These are phyloP conservation scores for Alternaria consortialis DNA, from an alignment of 2,329 filamentous ascomycete species.

Conservation along the genomic window DNA sequence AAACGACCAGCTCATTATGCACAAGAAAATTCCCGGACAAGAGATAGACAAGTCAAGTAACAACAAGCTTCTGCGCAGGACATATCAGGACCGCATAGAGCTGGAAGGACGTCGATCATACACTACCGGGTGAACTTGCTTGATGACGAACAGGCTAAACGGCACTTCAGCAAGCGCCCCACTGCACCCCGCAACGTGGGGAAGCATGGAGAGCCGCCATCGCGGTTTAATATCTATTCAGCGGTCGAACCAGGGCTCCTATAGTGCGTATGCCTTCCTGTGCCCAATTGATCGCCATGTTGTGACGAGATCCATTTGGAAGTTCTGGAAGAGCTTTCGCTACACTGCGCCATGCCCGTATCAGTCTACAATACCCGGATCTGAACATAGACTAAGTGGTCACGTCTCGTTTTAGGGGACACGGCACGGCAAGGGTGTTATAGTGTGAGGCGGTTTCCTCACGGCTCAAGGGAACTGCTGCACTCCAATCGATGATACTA, in stretches of 20 bases:
- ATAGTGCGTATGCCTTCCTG: slow-evolving; percentile 15
- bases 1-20: neutral
- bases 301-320: slow-evolving; percentile 1
- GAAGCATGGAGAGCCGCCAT: slow-evolving; percentile 27
- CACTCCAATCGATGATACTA: slow-evolving; percentile 18
- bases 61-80: slow-evolving; percentile 5
- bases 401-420: slow-evolving; percentile 12
- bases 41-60: slow-evolving; percentile 1
- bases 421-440: slow-evolving; percentile 28
- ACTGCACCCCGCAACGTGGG: slow-evolving; percentile 40
- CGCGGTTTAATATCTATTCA: slow-evolving; percentile 28
- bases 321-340: neutral
- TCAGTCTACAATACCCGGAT: slow-evolving; percentile 17
- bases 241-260: slow-evolving; percentile 17
- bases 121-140: slow-evolving; percentile 34
- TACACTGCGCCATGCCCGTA: slow-evolving; percentile 11
- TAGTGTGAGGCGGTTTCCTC: slow-evolving; percentile 21
- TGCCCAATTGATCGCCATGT: slow-evolving; percentile 17
- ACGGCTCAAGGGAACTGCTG: slow-evolving; percentile 39
- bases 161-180: slow-evolving; percentile 30
- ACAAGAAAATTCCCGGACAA: neutral
- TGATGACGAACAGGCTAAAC: slow-evolving; percentile 43
- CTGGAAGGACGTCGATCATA: slow-evolving; percentile 17
- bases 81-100: neutral
- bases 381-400: slow-evolving; percentile 19